phyloP scores from a whole-genome alignment of 345 rosid genomes.

The Eucalyptus regnans region DNA sequence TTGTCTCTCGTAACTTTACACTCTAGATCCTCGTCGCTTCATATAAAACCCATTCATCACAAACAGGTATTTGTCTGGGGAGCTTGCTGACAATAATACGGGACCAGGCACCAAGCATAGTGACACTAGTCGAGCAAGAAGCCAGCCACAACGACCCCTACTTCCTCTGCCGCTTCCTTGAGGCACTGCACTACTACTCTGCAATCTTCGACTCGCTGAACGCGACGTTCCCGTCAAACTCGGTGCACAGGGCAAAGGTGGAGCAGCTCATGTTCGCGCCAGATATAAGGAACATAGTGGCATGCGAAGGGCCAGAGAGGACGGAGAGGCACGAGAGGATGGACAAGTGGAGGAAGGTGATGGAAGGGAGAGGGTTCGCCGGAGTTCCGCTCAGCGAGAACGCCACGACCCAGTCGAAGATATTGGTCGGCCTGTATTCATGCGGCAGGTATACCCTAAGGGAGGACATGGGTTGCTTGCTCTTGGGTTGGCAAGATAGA shows the following conservation, averaged over 20 bases:
- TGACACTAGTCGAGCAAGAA: slow-evolving; percentile 51
- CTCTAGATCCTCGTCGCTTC: background rate
- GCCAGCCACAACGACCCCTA: slow-evolving; percentile 54
- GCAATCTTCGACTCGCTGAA: slow-evolving; percentile 49
- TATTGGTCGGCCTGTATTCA: slow-evolving; percentile 32
- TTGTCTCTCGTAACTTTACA: background rate
- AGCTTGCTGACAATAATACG: slow-evolving; percentile 35
- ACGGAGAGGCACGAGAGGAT: slow-evolving; percentile 43
- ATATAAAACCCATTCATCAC: background rate
- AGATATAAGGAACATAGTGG: slow-evolving; percentile 51
- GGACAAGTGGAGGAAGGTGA: slow-evolving; percentile 54
- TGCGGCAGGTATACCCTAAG: slow-evolving; percentile 46
- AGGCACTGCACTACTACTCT: slow-evolving; percentile 51
- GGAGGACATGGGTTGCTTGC: slow-evolving; percentile 51
- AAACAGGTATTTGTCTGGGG: slow-evolving; percentile 17
- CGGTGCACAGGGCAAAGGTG: slow-evolving; percentile 42
- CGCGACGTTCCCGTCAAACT: slow-evolving; percentile 38
- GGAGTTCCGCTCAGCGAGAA: slow-evolving; percentile 41
- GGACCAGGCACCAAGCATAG: slow-evolving; percentile 51
- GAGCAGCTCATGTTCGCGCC: slow-evolving; percentile 46
- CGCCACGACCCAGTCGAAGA: slow-evolving; percentile 50
- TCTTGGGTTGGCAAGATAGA: slow-evolving; percentile 55
- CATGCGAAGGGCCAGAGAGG: slow-evolving; percentile 51
- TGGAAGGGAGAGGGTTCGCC: slow-evolving; percentile 55
- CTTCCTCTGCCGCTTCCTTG: slow-evolving; percentile 47